Conservation (phyloP, 2,329 filamentous ascomycete genomes). For the Aurifilum marmelostoma region DNA sequence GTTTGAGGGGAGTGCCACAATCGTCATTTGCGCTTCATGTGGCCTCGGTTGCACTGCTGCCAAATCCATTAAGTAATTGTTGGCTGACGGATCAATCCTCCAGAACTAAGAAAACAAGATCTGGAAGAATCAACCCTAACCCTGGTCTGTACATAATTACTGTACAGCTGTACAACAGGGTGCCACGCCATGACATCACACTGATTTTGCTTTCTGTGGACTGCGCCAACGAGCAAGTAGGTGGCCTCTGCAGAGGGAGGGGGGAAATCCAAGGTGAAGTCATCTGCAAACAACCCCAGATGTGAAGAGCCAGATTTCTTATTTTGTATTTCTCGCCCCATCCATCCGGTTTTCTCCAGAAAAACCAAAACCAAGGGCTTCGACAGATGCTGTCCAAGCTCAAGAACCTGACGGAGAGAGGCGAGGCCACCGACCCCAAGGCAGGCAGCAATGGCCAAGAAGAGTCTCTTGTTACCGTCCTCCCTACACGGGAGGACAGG, state of each 20-base stretch:
- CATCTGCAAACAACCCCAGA: background rate
- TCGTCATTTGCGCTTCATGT: constrained; percentile 2
- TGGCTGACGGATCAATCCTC: background rate
- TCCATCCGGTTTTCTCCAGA: too few relatives aligned
- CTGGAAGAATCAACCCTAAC: background rate
- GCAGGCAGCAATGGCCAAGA: constrained; percentile 10
- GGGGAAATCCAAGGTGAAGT: background rate
- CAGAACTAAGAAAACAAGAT: background rate
- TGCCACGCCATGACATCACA: background rate
- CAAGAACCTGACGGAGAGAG: constrained; percentile 23
- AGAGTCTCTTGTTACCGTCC: constrained; percentile 31
- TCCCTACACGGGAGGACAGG: constrained; percentile 31
- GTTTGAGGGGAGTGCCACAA: background rate
- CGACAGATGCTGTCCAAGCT: constrained; percentile 27
- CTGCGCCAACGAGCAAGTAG: background rate
- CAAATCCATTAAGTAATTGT: background rate
- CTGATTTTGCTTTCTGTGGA: background rate
- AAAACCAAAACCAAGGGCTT: too few relatives aligned
- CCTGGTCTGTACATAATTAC: too few relatives aligned
- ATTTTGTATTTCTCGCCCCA: too few relatives aligned
- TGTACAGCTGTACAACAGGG: too few relatives aligned
- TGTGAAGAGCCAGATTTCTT: background rate
- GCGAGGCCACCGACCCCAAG: constrained; percentile 10
- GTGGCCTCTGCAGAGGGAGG: background rate
- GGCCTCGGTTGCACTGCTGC: background rate